phyloP scores from a whole-genome alignment of 129 eudicot species.

The Helichrysum umbraculigerum region DNA sequence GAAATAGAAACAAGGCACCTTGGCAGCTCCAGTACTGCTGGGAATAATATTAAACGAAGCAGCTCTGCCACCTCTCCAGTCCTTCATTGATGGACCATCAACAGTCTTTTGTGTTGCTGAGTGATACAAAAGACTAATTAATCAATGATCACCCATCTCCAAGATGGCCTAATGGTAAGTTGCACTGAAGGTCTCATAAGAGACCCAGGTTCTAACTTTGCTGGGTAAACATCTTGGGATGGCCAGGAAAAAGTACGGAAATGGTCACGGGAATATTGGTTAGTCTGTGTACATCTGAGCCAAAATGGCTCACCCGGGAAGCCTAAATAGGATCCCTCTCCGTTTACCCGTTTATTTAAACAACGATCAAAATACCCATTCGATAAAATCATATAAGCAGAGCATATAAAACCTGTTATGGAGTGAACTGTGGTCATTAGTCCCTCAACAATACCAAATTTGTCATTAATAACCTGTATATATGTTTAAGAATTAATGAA shows the following conservation, averaged over 20 bases:
- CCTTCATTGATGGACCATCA: slow-evolving; percentile 88
- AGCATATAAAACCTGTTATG: slow-evolving; percentile 50
- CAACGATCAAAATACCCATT: no score
- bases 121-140: neutral
- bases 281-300: no score
- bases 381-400: no score
- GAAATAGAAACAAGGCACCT: slow-evolving; percentile 30
- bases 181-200: no score
- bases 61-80: slow-evolving; percentile 94
- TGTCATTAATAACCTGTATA: slow-evolving; percentile 64
- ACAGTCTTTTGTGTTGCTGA: slow-evolving; percentile 88
- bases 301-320: no score
- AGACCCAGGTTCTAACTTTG: no score
- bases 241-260: no score
- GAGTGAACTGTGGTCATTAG: slow-evolving; percentile 82
- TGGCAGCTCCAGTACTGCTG: slow-evolving; percentile 95
- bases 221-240: no score
- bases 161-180: no score
- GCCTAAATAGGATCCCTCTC: no score
- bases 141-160: no score
- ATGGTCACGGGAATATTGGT: no score
- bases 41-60: slow-evolving; percentile 93
- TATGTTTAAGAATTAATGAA: neutral
- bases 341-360: neutral
- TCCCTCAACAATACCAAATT: slow-evolving; percentile 83